Percentiles rank a stretch among this genome's conserved stretches.
Conservation (phyloP, 2,329 filamentous ascomycete genomes). For the Fusarium verrucosum region DNA sequence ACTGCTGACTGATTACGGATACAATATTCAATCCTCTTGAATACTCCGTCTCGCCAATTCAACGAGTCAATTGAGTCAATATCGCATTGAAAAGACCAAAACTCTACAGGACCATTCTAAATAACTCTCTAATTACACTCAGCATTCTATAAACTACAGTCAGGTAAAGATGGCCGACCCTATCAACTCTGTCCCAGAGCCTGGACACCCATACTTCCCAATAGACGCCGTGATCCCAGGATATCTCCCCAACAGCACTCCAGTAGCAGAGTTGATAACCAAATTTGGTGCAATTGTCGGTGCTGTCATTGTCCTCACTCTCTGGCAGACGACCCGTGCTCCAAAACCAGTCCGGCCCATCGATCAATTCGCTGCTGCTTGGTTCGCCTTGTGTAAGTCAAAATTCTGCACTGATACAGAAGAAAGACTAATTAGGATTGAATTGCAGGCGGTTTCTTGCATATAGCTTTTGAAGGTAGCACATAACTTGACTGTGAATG, state of each 20-base stretch:
- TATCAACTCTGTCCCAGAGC: constrained; percentile 5
- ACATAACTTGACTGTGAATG: constrained; percentile 1
- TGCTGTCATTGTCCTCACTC: constrained; percentile 48
- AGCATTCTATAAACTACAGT: neutral
- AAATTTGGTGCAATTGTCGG: constrained; percentile 50
- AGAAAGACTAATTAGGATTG: neutral
- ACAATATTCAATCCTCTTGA: neutral
- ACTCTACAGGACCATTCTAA: neutral
- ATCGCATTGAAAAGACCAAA: neutral
- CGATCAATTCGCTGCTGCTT: constrained; percentile 58
- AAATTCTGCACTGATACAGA: neutral
- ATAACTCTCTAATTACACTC: neutral
- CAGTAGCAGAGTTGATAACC: constrained; percentile 52
- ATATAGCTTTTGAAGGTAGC: constrained; percentile 82
- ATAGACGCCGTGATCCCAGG: constrained; percentile 52
- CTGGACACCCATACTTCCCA: constrained; percentile 66
- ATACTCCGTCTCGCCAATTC: neutral
- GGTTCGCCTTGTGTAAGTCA: constrained; percentile 64
- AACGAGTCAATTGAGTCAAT: neutral
- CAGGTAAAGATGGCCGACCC: neutral
- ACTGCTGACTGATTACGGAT: neutral
- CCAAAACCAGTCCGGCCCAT: constrained; percentile 35
- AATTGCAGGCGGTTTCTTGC: constrained; percentile 69
- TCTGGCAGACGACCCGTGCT: constrained; percentile 38
- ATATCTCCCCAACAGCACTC: constrained; percentile 57